phyloP scores from a whole-genome alignment of 345 rosid species.

The Carallia brachiata region DNA sequence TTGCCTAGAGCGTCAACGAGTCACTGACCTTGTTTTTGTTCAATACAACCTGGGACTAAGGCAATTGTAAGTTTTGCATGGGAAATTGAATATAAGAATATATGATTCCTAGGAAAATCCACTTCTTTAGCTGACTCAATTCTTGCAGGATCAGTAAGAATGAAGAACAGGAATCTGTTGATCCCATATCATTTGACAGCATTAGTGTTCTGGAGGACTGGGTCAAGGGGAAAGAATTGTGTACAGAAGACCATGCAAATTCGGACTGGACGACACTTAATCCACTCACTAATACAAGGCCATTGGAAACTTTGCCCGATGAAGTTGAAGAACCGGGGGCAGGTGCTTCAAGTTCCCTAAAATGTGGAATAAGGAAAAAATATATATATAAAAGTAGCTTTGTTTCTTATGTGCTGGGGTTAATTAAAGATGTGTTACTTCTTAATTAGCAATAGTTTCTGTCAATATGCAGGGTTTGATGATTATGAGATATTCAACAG shows the following conservation, averaged over 20 bases:
- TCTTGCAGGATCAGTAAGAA: slow-evolving; percentile 11
- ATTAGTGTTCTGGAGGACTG: slow-evolving; percentile 18
- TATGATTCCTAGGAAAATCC: not conserved
- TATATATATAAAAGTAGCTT: not conserved
- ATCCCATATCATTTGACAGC: slow-evolving; percentile 22
- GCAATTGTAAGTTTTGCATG: slow-evolving; percentile 44
- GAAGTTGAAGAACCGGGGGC: slow-evolving; percentile 19
- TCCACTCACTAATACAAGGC: slow-evolving; percentile 11
- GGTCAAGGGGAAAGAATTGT: slow-evolving; percentile 22
- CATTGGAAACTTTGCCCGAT: slow-evolving; percentile 1
- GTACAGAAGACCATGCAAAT: slow-evolving; percentile 12
- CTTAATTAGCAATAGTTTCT: not conserved
- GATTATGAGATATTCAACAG: slow-evolving; percentile 24
- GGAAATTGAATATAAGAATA: not conserved
- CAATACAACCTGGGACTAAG: slow-evolving; percentile 74
- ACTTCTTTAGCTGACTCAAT: not conserved
- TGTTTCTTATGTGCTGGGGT: not conserved
- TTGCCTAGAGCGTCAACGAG: slow-evolving; percentile 66
- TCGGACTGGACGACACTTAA: slow-evolving; percentile 17
- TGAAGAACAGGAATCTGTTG: slow-evolving; percentile 12
- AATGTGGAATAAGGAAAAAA: not conserved
- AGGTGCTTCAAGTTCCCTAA: slow-evolving; percentile 7
- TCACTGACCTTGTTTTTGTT: slow-evolving; percentile 65
- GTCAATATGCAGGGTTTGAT: slow-evolving; percentile 22
- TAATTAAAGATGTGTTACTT: not conserved